Base-by-base conservation (phyloP, 257 asterid genomes). In the Ilex aquifolium region DNA sequence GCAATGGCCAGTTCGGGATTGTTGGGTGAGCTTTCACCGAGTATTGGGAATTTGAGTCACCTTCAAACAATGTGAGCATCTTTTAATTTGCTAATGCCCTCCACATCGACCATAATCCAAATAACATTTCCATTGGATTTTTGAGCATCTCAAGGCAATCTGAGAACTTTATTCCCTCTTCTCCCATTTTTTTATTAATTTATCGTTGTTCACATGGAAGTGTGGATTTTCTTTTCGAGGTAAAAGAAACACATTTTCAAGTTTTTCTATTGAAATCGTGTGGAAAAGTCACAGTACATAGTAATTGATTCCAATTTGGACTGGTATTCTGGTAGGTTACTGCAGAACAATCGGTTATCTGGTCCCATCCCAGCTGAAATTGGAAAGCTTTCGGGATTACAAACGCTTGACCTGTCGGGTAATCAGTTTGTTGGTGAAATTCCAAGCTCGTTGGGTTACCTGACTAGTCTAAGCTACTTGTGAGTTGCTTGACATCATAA, bases 1-100 rank as follows among this genome's bases (percentile, higher is more conserved):
- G 98, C 88, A 78, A 91, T 91, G 95, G 80, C 83, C 42, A 82
- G 88, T 68, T 65, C 65, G 83, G 96, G 96, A 64, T 74, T 91
- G 68, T 81, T 88, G 12, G 98, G 98, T 27, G 67, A 83, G 11
- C 91, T 91, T 70, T 88, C 96, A 3, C 84, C 94, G 9, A 81
- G 85, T 69, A 77, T 91, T 67, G 98, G 94, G 65, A 91, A 85
- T 68, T 71, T 91, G 65, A 76, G 88, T 76, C 88, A 77, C 77
- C 96, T 91, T 58, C 82, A 75, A 51, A 82, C 91, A 56, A 77
- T 88, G 98, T 90, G 72, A 83, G 97, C 8, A 7, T 5, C 42
- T 36, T 5, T 1, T 36, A 36, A 36, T 8, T 36, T 36, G 42
- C 5, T 4, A 36, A 36, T 36, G 8, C 42, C 42, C 8, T 36